These are phyloP conservation scores for Fusarium veterinarium DNA, from an alignment of 2,329 filamentous ascomycete genomes.

Conservation along the genomic window DNA sequence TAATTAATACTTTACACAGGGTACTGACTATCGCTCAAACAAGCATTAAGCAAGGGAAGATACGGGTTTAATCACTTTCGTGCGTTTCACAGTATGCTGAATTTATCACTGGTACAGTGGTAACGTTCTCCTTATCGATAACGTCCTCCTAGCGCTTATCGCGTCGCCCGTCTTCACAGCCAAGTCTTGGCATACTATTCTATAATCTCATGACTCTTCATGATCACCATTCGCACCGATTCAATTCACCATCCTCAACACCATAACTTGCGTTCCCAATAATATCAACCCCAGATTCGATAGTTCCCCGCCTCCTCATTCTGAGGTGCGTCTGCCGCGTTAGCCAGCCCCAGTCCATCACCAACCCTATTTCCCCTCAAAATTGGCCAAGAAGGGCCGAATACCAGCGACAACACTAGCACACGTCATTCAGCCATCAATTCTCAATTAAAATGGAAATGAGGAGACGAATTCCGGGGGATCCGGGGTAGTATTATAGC, in stretches of 20 bases:
- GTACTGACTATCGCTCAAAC: fast-evolving
- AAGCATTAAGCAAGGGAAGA: too few species aligned
- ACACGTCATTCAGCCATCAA: neutral
- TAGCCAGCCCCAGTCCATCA: neutral
- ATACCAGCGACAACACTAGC: neutral
- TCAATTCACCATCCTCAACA: neutral
- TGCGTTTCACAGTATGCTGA: neutral
- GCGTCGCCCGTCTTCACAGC: neutral
- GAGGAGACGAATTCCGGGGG: slow-evolving; percentile 3
- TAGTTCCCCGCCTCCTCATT: slow-evolving; percentile 5
- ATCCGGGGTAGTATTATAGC: neutral
- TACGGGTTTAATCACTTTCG: fast-evolving
- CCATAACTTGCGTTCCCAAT: neutral
- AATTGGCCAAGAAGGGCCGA: slow-evolving; percentile 22
- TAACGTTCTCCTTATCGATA: neutral
- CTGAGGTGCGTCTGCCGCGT: neutral
- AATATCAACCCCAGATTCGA: neutral
- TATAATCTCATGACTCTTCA: neutral
- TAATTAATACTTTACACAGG: too few species aligned
- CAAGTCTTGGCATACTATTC: neutral
- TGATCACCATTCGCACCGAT: neutral
- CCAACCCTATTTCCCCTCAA: slow-evolving; percentile 28
- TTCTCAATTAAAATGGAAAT: neutral
- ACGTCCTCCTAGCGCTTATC: too few species aligned
- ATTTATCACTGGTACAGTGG: neutral